Conservation (phyloP, 805 yeast species). For the Cyberlindnera maritima region DNA sequence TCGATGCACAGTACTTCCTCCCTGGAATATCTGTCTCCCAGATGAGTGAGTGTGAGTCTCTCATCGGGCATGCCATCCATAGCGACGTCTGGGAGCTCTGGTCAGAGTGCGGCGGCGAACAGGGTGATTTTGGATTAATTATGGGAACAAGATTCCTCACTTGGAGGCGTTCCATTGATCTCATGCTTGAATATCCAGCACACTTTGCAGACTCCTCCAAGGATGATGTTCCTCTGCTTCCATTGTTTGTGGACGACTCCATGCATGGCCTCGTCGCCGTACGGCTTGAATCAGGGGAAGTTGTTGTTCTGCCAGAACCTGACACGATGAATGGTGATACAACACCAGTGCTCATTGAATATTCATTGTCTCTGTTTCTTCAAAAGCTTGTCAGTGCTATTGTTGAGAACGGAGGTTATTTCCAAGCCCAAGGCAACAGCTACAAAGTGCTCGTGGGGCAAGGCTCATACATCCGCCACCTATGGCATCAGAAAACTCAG, state of each 20-base stretch:
- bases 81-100: constrained; percentile 13
- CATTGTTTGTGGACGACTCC: constrained; percentile 8
- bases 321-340: background rate
- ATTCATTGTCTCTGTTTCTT: background rate
- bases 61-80: constrained; percentile 8
- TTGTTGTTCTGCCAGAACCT: constrained; percentile 6
- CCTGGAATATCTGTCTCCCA: constrained; percentile 5
- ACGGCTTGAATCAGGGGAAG: constrained; percentile 2
- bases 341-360: background rate
- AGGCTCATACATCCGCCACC: constrained; percentile 8
- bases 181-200: constrained; percentile 2
- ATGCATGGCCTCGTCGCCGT: constrained; percentile 4
- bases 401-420: constrained; percentile 1
- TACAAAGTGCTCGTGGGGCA: constrained; percentile 6
- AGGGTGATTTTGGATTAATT: constrained; percentile 3
- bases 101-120: constrained; percentile 14
- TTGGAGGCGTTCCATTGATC: constrained; percentile 7
- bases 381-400: constrained; percentile 1
- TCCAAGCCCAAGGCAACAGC: background rate
- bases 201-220: constrained; percentile 3
- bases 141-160: constrained; percentile 8
- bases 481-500: background rate
- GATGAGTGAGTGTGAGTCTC: constrained; percentile 8
- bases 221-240: background rate
- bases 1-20: constrained; percentile 11